phyloP scores from a whole-genome alignment of 2,329 filamentous ascomycete species.

The Penicillium digitatum region DNA sequence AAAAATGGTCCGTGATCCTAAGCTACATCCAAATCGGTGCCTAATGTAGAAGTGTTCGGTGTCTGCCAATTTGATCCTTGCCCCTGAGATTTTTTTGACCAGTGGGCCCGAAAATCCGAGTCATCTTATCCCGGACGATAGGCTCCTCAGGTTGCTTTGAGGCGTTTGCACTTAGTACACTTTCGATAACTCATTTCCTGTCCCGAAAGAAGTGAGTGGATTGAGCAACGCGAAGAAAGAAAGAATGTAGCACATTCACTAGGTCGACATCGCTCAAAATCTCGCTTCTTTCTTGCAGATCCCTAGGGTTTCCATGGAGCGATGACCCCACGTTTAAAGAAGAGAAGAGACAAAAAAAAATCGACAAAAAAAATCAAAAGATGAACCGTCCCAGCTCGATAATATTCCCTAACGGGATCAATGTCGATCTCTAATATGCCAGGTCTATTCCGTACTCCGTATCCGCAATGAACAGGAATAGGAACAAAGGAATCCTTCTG shows the following conservation, averaged over 20 bases:
- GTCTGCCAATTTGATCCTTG: neutral
- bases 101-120: neutral
- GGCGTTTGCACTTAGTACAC: neutral
- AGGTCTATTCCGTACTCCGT: neutral
- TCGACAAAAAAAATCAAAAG: too few species aligned
- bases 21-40: neutral
- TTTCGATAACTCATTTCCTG: neutral
- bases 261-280: too few species aligned
- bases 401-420: neutral
- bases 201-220: neutral
- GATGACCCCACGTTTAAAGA: neutral
- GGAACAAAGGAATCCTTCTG: neutral
- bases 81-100: neutral
- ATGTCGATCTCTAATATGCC: neutral
- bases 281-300: neutral
- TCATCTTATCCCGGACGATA: neutral
- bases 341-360: neutral
- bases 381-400: neutral
- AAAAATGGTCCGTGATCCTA: neutral
- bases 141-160: neutral
- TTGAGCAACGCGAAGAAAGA: neutral
- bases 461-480: neutral
- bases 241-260: too few species aligned
- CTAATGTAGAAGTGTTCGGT: neutral
- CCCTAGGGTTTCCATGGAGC: neutral